phyloP scores from a whole-genome alignment of 2,329 filamentous ascomycete genomes.

The Diaporthe sp. region DNA sequence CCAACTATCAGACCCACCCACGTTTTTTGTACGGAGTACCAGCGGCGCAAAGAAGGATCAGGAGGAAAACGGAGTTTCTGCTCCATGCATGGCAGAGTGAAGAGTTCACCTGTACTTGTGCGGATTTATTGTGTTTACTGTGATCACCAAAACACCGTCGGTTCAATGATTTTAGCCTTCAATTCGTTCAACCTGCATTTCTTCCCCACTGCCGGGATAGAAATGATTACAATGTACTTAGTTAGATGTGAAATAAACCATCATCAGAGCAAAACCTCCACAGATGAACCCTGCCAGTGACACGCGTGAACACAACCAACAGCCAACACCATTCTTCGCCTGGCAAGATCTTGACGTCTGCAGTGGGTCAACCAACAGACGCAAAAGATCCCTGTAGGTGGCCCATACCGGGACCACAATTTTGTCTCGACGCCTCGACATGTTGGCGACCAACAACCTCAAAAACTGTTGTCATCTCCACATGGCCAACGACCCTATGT shows the following conservation, averaged over 20 bases:
- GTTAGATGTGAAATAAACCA: constrained; percentile 31
- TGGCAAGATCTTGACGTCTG: neutral
- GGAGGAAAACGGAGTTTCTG: constrained; percentile 33
- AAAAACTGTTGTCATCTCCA: constrained; percentile 14
- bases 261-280: neutral
- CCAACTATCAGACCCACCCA: neutral
- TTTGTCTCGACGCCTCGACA: neutral
- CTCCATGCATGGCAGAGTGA: constrained; percentile 25
- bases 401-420: constrained; percentile 6
- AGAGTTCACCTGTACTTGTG: constrained; percentile 27
- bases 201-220: neutral
- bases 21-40: constrained; percentile 22
- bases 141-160: neutral
- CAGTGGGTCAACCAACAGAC: constrained; percentile 10
- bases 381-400: constrained; percentile 5
- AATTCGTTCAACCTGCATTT: constrained; percentile 12
- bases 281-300: neutral
- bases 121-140: neutral
- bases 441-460: constrained; percentile 8
- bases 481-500: constrained; percentile 6
- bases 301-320: constrained; percentile 1
- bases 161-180: constrained; percentile 24
- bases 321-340: neutral
- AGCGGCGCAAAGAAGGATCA: constrained; percentile 27
- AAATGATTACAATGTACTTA: constrained; percentile 30